A percentile compares a stretch with the other conserved stretches of the same genome.
These are phyloP conservation scores for Canavalia gladiata DNA, from an alignment of 306 rosid genomes.

Conservation along the genomic window DNA sequence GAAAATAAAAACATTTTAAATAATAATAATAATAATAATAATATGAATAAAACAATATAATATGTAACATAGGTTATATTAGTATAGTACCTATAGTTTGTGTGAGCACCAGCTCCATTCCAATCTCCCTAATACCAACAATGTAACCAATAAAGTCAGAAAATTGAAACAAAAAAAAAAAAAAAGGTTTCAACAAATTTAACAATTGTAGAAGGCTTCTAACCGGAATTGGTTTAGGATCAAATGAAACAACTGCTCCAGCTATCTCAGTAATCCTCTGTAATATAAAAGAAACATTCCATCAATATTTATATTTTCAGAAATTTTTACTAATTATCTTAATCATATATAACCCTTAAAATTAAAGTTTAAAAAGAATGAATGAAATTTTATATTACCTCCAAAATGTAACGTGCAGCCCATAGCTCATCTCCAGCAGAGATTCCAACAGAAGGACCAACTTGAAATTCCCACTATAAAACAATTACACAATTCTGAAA, in stretches of 20 bases:
- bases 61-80: neutral
- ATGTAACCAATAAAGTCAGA: slow-evolving; percentile 4
- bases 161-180: slow-evolving; percentile 1
- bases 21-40: neutral
- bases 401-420: slow-evolving; percentile 71
- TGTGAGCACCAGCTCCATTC: slow-evolving; percentile 80
- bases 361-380: neutral
- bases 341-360: neutral
- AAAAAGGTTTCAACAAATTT: too few species aligned
- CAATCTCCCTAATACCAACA: slow-evolving; percentile 56
- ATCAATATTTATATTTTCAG: slow-evolving; percentile 31
- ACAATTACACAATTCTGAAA: neutral
- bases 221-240: slow-evolving; percentile 68
- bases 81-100: slow-evolving; percentile 59
- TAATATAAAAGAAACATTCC: neutral
- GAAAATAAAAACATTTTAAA: neutral
- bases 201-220: neutral
- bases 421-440: slow-evolving; percentile 70
- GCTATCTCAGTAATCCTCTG: slow-evolving; percentile 70
- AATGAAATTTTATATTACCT: slow-evolving; percentile 48
- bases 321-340: slow-evolving; percentile 4
- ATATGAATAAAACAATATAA: neutral
- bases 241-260: slow-evolving; percentile 67
- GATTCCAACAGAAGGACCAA: slow-evolving; percentile 65
- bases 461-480: slow-evolving; percentile 72